Evolutionary conservation across 768 basidiomycete genomes (phyloP).

Genomic region (Xerocomellus amylosporus): DNA sequence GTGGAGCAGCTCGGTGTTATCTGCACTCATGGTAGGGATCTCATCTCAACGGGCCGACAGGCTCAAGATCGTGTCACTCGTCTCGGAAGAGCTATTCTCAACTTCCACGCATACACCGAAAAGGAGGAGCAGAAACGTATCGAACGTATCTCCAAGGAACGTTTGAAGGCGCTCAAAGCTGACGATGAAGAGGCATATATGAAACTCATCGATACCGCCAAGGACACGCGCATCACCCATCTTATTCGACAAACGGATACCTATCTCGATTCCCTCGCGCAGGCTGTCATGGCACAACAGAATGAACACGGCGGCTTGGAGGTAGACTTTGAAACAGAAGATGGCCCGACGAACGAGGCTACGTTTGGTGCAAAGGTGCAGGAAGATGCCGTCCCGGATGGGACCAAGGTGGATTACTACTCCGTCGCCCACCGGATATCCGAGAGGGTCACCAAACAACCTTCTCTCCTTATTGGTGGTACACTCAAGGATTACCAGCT

Average conservation of each 20-base stretch:
- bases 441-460: slow-evolving; percentile 79
- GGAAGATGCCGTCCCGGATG: slow-evolving; percentile 57
- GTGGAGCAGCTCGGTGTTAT: slow-evolving; percentile 90
- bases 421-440: slow-evolving; percentile 90
- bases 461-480: slow-evolving; percentile 75
- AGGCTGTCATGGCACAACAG: slow-evolving; percentile 92
- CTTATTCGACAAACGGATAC: slow-evolving; percentile 89
- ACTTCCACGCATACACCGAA: slow-evolving; percentile 87
- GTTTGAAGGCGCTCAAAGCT: slow-evolving; percentile 94
- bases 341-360: slow-evolving; percentile 76
- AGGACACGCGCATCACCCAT: slow-evolving; percentile 98
- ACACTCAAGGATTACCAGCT: slow-evolving; percentile 93
- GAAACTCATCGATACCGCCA: slow-evolving; percentile 97
- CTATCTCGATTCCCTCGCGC: slow-evolving; percentile 92
- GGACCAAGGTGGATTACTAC: slow-evolving; percentile 90
- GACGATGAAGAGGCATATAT: slow-evolving; percentile 99
- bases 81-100: slow-evolving; percentile 75
- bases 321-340: slow-evolving; percentile 55
- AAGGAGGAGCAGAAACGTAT: slow-evolving; percentile 98
- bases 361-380: slow-evolving; percentile 84
- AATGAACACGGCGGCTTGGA: slow-evolving; percentile 50
- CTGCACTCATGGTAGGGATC: slow-evolving; percentile 74
- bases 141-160: slow-evolving; percentile 94
- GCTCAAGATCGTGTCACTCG: slow-evolving; percentile 57
- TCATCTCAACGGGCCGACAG: slow-evolving; percentile 64